Base-by-base conservation (phyloP, 1,284 basidiomycete species). In the Ceratobasidium sp. region DNA sequence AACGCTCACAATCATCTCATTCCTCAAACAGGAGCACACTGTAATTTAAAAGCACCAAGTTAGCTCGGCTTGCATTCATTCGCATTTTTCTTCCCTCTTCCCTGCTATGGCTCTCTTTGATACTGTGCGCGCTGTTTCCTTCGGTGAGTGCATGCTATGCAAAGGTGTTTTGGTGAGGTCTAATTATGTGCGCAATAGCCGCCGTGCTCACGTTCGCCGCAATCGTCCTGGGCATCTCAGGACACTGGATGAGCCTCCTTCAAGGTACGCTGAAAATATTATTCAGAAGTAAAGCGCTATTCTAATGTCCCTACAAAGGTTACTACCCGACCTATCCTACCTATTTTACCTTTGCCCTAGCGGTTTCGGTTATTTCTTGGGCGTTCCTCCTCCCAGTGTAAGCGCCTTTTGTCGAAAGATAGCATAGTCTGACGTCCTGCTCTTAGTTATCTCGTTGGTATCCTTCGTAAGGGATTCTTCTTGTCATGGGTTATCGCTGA, bases 401-500 rank as follows among this genome's bases (percentile, higher is more conserved):
- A 12, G 70, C 66, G 17, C 23, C 38, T 23, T 0, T 50, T 33
- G 23, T 67, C n/a, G 17, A 40, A 46, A 38, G 6, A 42, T 38
- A 44, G 57, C 23, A 13, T 17, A 56, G 15, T n/a, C 42, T 44
- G 3, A 23, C 44, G 28, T 54, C 23, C 75, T 23, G 20, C 23
- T 33, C 42, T 13, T 52, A 73, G 77, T 17, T 57, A 74, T 17
- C 48, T 77, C 33, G 42, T 79, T 52, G 65, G 71, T 64, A 59
- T 71, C 1, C 26, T 69, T 17, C 57, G 78, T 26, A 23, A 50
- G 62, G 77, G 77, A 26, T 68, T 69, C 1, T 33, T 78, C 68
- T 44, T 71, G 61, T 78, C 76, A 13, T 77, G 76, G 68, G 70
- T 77, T 48, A 38, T 50, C 15, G 77, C 74, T 48, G 78, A 79